Evolutionary conservation across 2,329 filamentous ascomycete genomes (phyloP).

Genomic region (Aaosphaeria pasadenensis): DNA sequence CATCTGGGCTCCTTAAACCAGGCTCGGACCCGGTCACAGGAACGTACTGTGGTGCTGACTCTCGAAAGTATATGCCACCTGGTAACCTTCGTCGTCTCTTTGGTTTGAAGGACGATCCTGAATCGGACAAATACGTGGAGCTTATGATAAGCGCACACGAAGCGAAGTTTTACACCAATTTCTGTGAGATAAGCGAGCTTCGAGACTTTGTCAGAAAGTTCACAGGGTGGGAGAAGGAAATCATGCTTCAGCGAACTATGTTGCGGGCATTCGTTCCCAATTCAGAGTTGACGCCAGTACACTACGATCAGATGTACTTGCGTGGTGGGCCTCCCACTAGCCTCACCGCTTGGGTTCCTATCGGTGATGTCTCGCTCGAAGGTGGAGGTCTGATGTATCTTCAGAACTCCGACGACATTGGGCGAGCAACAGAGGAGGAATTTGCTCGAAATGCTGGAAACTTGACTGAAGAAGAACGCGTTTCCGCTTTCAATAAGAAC

Average conservation of each 20-base stretch:
- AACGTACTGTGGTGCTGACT: background rate
- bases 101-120: background rate
- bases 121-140: slow-evolving; percentile 3
- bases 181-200: slow-evolving; percentile 2
- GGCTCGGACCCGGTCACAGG: background rate
- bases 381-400: slow-evolving; percentile 7
- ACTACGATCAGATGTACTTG: slow-evolving; percentile 8
- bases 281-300: slow-evolving; percentile 5
- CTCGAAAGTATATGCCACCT: background rate
- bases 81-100: background rate
- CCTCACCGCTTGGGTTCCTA: slow-evolving; percentile 6
- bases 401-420: slow-evolving; percentile 1
- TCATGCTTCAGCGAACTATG: slow-evolving; percentile 5
- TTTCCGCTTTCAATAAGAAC: slow-evolving; percentile 6
- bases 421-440: slow-evolving; percentile 2
- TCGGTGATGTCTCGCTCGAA: slow-evolving; percentile 2
- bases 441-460: slow-evolving; percentile 6
- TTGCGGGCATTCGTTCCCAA: slow-evolving; percentile 3
- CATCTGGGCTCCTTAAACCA: slow-evolving; percentile 2
- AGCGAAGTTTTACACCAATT: slow-evolving; percentile 2
- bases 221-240: slow-evolving; percentile 2
- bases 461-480: slow-evolving; percentile 5
- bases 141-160: slow-evolving; percentile 6
- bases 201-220: slow-evolving; percentile 1
- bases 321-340: slow-evolving; percentile 3